phyloP scores from a whole-genome alignment of 108 stramenopile species.

The Hondaea fermentalgiana region DNA sequence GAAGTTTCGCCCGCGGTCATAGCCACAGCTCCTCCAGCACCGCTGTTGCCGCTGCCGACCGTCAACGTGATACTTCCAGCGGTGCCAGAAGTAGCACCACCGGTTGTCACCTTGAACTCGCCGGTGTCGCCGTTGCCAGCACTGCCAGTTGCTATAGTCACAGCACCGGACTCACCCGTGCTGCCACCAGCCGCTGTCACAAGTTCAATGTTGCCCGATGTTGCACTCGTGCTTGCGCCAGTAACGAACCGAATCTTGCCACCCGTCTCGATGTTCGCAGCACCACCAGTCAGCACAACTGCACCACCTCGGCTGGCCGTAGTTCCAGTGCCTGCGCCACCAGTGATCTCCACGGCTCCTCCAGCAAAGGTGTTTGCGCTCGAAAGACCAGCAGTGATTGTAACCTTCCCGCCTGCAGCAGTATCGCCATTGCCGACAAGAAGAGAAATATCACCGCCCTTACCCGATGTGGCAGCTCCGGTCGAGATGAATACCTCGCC shows the following conservation, averaged over 20 bases:
- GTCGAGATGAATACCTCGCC: too few species aligned
- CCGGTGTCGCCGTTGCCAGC: conserved; percentile 4
- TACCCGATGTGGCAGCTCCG: too few species aligned
- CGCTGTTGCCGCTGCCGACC: conserved; percentile 35
- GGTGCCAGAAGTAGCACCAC: conserved; percentile 18
- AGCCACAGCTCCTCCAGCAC: conserved; percentile 27
- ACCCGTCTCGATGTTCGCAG: background rate
- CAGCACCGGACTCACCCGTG: conserved; percentile 24
- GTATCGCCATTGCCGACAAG: too few species aligned
- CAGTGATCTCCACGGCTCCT: background rate
- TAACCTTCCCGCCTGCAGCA: too few species aligned
- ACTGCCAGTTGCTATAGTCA: conserved; percentile 17
- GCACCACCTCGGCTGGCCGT: background rate
- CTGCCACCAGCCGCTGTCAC: conserved; percentile 25
- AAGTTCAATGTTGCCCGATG: conserved; percentile 23
- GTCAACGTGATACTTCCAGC: conserved; percentile 31
- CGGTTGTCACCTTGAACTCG: conserved; percentile 24
- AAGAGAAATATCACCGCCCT: too few species aligned
- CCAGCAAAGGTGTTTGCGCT: too few species aligned
- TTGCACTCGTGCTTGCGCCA: background rate
- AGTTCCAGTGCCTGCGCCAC: too few species aligned
- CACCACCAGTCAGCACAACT: background rate
- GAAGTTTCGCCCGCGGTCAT: background rate
- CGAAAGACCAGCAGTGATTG: too few species aligned
- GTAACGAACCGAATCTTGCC: background rate